Evolutionary conservation across 345 rosid genomes (phyloP).

Genomic region (Murraya paniculata): DNA sequence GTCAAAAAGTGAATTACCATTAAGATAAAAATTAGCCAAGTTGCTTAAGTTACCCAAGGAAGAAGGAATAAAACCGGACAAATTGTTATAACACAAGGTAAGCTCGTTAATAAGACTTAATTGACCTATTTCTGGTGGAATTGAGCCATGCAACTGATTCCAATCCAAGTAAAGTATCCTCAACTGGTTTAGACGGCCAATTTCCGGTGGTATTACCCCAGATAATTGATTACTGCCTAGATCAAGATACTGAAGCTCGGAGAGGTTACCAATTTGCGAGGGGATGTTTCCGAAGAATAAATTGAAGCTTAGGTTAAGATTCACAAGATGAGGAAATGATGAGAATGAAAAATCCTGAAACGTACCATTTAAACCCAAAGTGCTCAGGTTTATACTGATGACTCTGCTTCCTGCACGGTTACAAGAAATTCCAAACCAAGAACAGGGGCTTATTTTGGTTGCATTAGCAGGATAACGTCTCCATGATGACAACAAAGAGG

Average conservation of each 20-base stretch:
- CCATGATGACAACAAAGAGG: background rate
- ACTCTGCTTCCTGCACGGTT: background rate
- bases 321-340: conserved; percentile 20
- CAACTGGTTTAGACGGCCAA: conserved; percentile 10
- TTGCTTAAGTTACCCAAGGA: too few species aligned
- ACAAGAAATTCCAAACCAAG: conserved; percentile 28
- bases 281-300: background rate
- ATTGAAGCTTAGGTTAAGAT: conserved; percentile 25
- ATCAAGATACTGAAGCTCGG: conserved; percentile 21
- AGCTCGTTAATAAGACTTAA: too few species aligned
- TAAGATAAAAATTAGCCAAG: too few species aligned
- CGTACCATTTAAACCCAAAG: conserved; percentile 18
- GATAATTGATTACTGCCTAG: conserved; percentile 8
- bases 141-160: too few species aligned
- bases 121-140: too few species aligned
- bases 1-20: too few species aligned
- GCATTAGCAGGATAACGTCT: background rate
- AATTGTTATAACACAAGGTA: too few species aligned
- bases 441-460: background rate
- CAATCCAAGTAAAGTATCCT: too few species aligned
- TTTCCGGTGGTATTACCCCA: conserved; percentile 14
- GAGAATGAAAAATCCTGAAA: conserved; percentile 23
- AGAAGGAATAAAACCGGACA: fast-evolving
- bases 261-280: conserved; percentile 2
- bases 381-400: conserved; percentile 20